Conservation (phyloP, 345 rosid species). For the Schrenkiella parvula region DNA sequence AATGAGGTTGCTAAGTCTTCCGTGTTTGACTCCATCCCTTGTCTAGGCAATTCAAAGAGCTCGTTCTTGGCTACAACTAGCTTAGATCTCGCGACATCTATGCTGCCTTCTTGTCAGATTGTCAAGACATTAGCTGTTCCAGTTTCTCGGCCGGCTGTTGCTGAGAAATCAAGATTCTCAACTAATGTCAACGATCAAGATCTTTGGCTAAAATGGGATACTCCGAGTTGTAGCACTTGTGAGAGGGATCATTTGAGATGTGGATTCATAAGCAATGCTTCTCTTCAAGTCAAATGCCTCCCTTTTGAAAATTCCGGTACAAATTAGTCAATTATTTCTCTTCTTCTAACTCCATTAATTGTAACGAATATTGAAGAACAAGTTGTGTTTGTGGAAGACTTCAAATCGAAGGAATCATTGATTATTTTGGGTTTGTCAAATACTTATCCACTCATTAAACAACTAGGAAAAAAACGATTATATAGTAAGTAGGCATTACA, state of each 20-base stretch:
- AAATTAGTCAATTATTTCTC: neutral
- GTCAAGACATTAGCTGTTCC: constrained; percentile 41
- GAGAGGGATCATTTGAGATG: constrained; percentile 52
- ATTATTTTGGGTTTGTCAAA: neutral
- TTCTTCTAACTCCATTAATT: neutral
- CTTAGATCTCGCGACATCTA: constrained; percentile 12
- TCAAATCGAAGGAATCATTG: neutral
- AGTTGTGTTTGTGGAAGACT: neutral
- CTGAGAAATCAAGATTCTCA: constrained; percentile 33
- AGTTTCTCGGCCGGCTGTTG: constrained; percentile 34
- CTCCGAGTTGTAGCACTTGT: constrained; percentile 54
- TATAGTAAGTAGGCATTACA: neutral
- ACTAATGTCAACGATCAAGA: constrained; percentile 40
- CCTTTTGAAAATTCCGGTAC: constrained; percentile 33
- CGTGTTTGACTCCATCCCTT: constrained; percentile 35
- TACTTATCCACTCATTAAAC: constrained; percentile 2
- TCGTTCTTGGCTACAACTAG: constrained; percentile 56
- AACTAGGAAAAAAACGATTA: neutral
- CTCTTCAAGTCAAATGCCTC: constrained; percentile 46
- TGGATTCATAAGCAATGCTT: constrained; percentile 39
- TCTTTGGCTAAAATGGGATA: constrained; percentile 50
- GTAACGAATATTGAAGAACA: neutral
- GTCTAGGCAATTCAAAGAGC: constrained; percentile 57
- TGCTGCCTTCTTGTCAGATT: constrained; percentile 39
- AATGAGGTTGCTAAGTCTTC: constrained; percentile 33